A percentile compares a stretch with the other conserved stretches of the same genome.
Evolutionary conservation across 768 basidiomycete species (phyloP).

Genomic region (Lactarius vividus): DNA sequence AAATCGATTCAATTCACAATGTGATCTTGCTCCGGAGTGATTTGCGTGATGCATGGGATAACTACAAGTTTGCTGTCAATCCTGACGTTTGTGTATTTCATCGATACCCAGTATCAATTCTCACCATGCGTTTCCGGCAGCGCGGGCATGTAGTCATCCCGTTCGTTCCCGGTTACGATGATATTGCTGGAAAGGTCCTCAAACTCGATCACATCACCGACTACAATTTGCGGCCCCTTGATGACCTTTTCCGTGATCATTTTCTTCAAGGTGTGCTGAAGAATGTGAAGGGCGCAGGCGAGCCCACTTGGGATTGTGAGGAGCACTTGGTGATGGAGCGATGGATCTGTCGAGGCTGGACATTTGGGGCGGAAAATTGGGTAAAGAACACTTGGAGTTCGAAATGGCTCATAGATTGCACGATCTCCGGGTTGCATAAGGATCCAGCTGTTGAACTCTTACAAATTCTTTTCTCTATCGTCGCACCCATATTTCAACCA

Average conservation of each 20-base stretch:
- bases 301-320: background rate
- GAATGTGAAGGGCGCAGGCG: slow-evolving; percentile 7
- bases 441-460: background rate
- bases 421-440: background rate
- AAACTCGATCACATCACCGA: background rate
- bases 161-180: background rate
- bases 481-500: too few species aligned
- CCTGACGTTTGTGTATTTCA: background rate
- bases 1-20: background rate
- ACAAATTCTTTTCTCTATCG: too few species aligned
- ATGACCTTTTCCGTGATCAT: slow-evolving; percentile 1
- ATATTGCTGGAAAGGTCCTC: slow-evolving; percentile 9
- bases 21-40: background rate
- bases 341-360: slow-evolving; percentile 2
- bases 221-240: background rate
- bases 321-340: background rate
- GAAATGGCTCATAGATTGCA: background rate
- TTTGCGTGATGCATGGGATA: background rate
- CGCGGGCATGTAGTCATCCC: background rate
- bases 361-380: background rate
- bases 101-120: background rate
- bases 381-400: background rate
- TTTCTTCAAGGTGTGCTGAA: slow-evolving; percentile 10
- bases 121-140: background rate
- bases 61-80: background rate